Evolutionary conservation across 2,329 filamentous ascomycete genomes (phyloP), one percentile per base, ranked within the genome.

Genomic region (Dactylellina cionopaga): DNA sequence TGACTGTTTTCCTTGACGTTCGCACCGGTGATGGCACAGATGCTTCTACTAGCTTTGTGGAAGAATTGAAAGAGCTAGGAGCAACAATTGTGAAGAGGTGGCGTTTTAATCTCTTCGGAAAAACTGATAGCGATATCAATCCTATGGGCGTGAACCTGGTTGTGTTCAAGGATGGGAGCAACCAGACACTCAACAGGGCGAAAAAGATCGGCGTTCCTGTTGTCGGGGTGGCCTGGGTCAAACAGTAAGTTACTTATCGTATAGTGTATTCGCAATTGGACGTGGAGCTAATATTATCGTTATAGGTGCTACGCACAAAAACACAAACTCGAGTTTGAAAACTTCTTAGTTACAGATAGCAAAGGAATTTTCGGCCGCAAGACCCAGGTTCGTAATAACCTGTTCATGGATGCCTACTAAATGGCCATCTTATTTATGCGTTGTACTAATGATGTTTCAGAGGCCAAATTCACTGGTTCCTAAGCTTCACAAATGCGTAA

Each of bases 221-320:
- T 35, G 66, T 71, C 24, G 66, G 59, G 5, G 58, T 71, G 13
- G 51, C 49, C 5, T 71, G 66, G 66, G 47, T 71, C n/a, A 64
- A 52, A 41, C 39, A 71, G 66, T 71, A 44, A 43, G 65, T 71
- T 15, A 2, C 2, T 33, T 31, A n/a, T n/a, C n/a, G n/a, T n/a
- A 7, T 15, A 5, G 5, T 5, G n/a, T n/a, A 7, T 17, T 10
- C n/a, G 19, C 9, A 24, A 47, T 15, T 1, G 13, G 6, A 19
- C n/a, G n/a, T n/a, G 4, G 11, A 33, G 22, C 33, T 52, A 35
- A 59, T 35, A 35, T 35, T 19, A 9, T 15, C 7, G 1, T 24
- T 58, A n/a, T 13, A 66, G 62, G 15, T 66, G 62, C 25, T 25
- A 33, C 22, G 11, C 51, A 5, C 19, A 46, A 13, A 31, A 43